phyloP scores from a whole-genome alignment of 352 stramenopile genomes.

The Aphanomyces invadans region DNA sequence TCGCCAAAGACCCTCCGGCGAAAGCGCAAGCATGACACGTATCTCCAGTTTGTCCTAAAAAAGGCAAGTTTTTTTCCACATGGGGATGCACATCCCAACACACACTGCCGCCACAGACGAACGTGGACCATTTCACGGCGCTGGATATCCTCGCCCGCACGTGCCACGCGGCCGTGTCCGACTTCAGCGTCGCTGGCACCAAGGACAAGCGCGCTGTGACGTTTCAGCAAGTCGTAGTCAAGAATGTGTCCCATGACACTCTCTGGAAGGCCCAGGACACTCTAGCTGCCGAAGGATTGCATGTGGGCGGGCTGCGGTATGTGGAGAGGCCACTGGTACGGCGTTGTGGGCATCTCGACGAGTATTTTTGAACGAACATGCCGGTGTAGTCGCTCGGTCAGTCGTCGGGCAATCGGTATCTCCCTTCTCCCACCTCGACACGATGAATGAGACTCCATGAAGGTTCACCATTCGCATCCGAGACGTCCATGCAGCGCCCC shows the following conservation, averaged over 20 bases:
- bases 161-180: slow-evolving; percentile 40
- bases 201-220: slow-evolving; percentile 75
- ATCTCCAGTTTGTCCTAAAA: slow-evolving; percentile 57
- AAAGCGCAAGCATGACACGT: slow-evolving; percentile 48
- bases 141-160: slow-evolving; percentile 46
- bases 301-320: slow-evolving; percentile 48
- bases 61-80: slow-evolving; percentile 34
- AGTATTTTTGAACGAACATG: no score
- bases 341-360: no score
- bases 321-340: slow-evolving; percentile 41
- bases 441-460: no score
- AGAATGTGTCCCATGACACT: slow-evolving; percentile 36
- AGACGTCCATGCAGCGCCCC: slow-evolving; percentile 26
- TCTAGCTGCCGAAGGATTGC: slow-evolving; percentile 21
- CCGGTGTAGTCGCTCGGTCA: slow-evolving; percentile 36
- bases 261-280: slow-evolving; percentile 36
- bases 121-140: slow-evolving; percentile 63
- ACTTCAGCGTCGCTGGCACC: slow-evolving; percentile 56
- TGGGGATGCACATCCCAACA: no score
- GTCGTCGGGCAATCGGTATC: slow-evolving; percentile 51
- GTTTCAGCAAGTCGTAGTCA: slow-evolving; percentile 52
- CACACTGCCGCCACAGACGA: no score
- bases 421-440: no score
- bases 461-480: slow-evolving; percentile 53
- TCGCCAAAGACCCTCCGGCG: slow-evolving; percentile 52